These are phyloP conservation scores for Dichotomocladium elegans DNA, from an alignment of 371 early-diverging fungal species.

Conservation along the genomic window DNA sequence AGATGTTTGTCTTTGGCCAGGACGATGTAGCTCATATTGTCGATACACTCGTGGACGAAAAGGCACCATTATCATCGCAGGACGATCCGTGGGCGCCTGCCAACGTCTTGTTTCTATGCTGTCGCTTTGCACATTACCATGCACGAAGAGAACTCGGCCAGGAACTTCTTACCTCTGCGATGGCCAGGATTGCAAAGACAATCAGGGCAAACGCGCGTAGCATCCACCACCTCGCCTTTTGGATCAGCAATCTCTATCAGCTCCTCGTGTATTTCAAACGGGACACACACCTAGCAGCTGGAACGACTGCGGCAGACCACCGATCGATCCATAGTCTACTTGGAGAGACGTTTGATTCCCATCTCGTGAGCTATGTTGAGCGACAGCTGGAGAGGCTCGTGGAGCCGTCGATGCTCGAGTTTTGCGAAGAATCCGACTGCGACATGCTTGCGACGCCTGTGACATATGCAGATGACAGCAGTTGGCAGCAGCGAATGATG, in stretches of 20 bases:
- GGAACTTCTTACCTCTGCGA: slow-evolving; percentile 50
- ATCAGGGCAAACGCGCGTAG: slow-evolving; percentile 44
- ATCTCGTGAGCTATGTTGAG: slow-evolving; percentile 45
- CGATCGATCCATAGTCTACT: slow-evolving; percentile 58
- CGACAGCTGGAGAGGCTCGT: slow-evolving; percentile 56
- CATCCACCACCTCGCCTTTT: slow-evolving; percentile 52
- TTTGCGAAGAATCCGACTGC: slow-evolving; percentile 64
- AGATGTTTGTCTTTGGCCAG: slow-evolving; percentile 86
- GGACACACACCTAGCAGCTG: slow-evolving; percentile 67
- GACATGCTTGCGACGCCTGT: too few relatives aligned
- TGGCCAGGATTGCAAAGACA: slow-evolving; percentile 48
- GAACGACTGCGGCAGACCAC: slow-evolving; percentile 58
- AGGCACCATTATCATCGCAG: slow-evolving; percentile 30
- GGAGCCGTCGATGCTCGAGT: slow-evolving; percentile 67
- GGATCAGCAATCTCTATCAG: slow-evolving; percentile 77
- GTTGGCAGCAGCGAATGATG: slow-evolving; percentile 46
- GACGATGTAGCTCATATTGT: slow-evolving; percentile 63
- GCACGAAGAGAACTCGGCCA: slow-evolving; percentile 64
- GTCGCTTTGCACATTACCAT: slow-evolving; percentile 83
- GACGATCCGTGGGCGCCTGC: slow-evolving; percentile 69
- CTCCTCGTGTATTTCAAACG: slow-evolving; percentile 77
- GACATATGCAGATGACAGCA: slow-evolving; percentile 45
- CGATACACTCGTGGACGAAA: slow-evolving; percentile 57
- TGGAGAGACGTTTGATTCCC: slow-evolving; percentile 39
- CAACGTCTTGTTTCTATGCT: slow-evolving; percentile 78